Evolutionary conservation across 2,329 filamentous ascomycete genomes (phyloP), one percentile per base, ranked within the genome.

Genomic region (Mariannaea elegans): DNA sequence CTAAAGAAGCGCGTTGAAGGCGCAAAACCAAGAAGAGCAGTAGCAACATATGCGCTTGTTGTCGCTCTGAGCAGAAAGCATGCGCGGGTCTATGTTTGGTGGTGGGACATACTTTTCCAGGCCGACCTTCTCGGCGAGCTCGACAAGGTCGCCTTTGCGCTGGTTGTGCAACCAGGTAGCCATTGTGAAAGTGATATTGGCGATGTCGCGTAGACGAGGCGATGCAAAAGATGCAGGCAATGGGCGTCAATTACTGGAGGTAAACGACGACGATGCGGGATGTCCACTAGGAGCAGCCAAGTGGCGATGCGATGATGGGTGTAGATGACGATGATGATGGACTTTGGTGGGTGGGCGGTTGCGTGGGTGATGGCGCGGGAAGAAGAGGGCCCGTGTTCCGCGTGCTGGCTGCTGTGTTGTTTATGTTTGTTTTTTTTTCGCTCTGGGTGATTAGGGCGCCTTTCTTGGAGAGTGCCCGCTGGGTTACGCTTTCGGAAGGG

Each of bases 81-180:
- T 23, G 36, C 41, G 61, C 54, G 55, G 55, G 27, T 58, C 53
- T 54, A 32, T n/a, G 24, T 3, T 31, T n/a, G 27, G 24, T 12
- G 31, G 31, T 10, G 45, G 65, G 39, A 85, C 88, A 72, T 87
- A 96, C 93, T 91, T 85, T 73, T 86, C 83, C 54, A 94, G 81
- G 59, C 90, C 90, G 63, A 91, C 84, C 45, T 83, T 79, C 66
- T 91, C 86, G 60, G 92, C 92, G 63, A 96, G 82, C 64, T 91
- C 89, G 69, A 87, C 77, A 56, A 97, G 85, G 65, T 94, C 92
- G 69, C 83, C 84, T 84, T 97, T 97, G 81, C 91, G 90, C 84
- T 95, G 91, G 76, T 85, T 84, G 77, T 89, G 86, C 74, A 97
- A 84, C 87, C 91, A 97, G 69, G 87, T 86, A 65, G 70, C 66